A percentile compares a stretch with the other conserved stretches of the same genome.
phyloP scores from a whole-genome alignment of 2,329 filamentous ascomycete species.

The Ascochyta clinopodiicola region DNA sequence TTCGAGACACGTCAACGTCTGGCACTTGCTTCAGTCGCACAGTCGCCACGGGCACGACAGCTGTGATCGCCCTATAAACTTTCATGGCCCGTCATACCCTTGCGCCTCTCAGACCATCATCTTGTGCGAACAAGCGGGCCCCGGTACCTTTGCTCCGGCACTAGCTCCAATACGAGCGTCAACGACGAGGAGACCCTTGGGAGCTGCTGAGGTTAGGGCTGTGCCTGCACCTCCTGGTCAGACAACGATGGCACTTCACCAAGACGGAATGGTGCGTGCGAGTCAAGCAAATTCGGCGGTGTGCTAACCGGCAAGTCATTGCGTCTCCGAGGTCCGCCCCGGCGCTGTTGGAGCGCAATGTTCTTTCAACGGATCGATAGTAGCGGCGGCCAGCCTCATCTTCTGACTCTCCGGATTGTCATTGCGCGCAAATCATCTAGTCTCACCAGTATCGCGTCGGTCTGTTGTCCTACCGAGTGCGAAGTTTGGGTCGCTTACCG shows the following conservation, averaged over 20 bases:
- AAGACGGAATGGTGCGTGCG: conserved; percentile 1
- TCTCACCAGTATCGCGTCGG: conserved; percentile 9
- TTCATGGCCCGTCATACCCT: conserved; percentile 11
- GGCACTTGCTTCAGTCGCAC: conserved; percentile 18
- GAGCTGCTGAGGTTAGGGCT: conserved; percentile 12
- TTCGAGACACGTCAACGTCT: conserved; percentile 27
- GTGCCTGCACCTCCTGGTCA: conserved; percentile 13
- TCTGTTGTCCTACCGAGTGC: neutral
- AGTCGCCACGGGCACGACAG: conserved; percentile 25
- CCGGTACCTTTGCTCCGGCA: conserved; percentile 13
- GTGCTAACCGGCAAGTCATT: conserved; percentile 12
- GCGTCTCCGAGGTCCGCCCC: conserved; percentile 8
- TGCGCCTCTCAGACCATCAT: conserved; percentile 14
- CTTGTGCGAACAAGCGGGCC: conserved; percentile 21
- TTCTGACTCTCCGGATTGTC: conserved; percentile 12
- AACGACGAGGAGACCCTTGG: conserved; percentile 10
- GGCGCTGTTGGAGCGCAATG: conserved; percentile 10
- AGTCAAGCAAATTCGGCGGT: conserved; percentile 15
- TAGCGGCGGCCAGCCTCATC: conserved; percentile 11
- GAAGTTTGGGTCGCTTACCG: conserved; percentile 25
- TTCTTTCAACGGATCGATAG: conserved; percentile 2
- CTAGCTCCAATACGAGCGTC: conserved; percentile 12
- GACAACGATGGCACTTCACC: conserved; percentile 4
- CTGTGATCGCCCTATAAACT: conserved; percentile 29
- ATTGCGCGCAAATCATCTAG: conserved; percentile 10